Evolutionary conservation across 1,284 basidiomycete species (phyloP), one percentile per base, ranked within the genome.

Genomic region (Trametes sp.): DNA sequence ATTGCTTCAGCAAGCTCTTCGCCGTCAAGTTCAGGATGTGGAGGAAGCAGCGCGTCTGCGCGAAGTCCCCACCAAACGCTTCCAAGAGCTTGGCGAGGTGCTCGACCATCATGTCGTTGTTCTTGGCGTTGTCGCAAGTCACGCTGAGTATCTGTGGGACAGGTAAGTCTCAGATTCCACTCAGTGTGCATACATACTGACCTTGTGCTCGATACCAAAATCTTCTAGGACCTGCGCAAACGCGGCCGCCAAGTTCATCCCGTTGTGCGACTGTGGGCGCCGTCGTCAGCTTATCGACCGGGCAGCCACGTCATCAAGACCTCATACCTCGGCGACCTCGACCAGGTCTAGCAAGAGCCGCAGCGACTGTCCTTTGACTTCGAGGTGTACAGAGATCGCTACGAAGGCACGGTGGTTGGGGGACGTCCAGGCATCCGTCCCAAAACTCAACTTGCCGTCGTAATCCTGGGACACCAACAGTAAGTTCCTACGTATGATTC

Each of bases 1-100:
- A 71, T 24, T 65, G 61, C 0, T 41, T 21, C 0, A 70, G 19
- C 0, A 70, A 6, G 1, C 46, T 42, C 53, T 77, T 75, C 0
- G 69, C 76, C 1, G 73, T 64, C 0, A 81, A 68, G 48, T 76
- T 77, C 1, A 71, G 52, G 3, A 78, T 69, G 44, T 81, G 78
- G 0, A 67, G 54, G 52, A 80, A 78, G 59, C 79, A 81, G 0
- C 70, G 66, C 0, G 69, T 71, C 0, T 66, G 72, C 21, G 69
- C 73, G 0, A 61, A 56, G 0, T 42, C n/a, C n/a, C 41, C 41
- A 8, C 11, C 5, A 11, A 44, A 44, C 3, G 52, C 1, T 0
- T 41, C 23, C 1, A 77, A 33, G 0, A 74, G 48, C 4, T 60
- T 16, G 1, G 21, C 51, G 0, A 80, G 72, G 26, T 72, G 57